Evolutionary conservation across 257 asterid species (phyloP).

Genomic region (Jasminum sambac): DNA sequence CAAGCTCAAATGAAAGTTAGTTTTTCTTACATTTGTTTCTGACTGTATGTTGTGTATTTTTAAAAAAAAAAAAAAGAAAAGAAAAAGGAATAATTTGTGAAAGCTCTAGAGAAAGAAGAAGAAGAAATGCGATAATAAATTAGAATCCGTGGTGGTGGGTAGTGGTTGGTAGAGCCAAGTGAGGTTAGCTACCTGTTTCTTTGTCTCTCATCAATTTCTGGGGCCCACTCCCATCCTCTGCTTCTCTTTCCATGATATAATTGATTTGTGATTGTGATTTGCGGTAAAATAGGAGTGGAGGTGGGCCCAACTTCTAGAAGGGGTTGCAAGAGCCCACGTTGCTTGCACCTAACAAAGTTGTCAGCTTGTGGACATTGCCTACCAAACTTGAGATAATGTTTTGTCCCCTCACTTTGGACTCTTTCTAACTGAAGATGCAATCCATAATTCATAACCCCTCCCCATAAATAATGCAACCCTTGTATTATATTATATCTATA

Average conservation of each 20-base stretch:
- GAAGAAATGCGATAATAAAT: not conserved
- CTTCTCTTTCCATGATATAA: not conserved
- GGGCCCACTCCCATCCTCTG: not conserved
- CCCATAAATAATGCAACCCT: not conserved
- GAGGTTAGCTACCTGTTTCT: slow-evolving; percentile 1
- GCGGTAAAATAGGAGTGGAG: not conserved
- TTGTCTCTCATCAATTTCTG: not conserved
- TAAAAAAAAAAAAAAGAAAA: no score
- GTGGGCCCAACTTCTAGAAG: not conserved
- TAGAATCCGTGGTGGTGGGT: not conserved
- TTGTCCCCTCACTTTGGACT: not conserved
- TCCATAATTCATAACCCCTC: not conserved
- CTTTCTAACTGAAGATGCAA: not conserved
- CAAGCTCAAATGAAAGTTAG: no score
- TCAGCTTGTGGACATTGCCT: slow-evolving; percentile 3
- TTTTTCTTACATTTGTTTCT: no score
- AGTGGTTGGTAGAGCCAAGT: not conserved
- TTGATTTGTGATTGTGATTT: not conserved
- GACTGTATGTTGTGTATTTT: no score
- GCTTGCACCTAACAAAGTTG: not conserved
- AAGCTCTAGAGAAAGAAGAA: not conserved
- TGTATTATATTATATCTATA: no score
- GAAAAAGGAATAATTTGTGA: no score
- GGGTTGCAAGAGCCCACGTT: slow-evolving; percentile 3
- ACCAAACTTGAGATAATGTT: slow-evolving; percentile 2